Evolutionary conservation across 2,329 filamentous ascomycete genomes (phyloP).

Genomic region (Aspergillus sp.): DNA sequence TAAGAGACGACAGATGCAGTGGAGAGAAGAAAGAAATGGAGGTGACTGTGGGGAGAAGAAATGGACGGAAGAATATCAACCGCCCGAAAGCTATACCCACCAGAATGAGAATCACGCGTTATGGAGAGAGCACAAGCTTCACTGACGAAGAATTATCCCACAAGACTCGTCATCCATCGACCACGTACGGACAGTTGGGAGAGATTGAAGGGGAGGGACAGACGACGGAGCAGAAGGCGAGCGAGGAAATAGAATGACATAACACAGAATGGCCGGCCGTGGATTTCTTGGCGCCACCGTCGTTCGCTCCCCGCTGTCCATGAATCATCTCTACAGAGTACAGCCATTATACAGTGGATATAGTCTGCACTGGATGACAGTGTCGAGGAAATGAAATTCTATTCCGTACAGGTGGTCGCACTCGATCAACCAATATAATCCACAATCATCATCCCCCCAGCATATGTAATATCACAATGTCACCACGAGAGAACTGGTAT

Average conservation of each 20-base stretch:
- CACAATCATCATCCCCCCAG: conserved; percentile 3
- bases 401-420: conserved; percentile 24
- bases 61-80: too few relatives aligned
- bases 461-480: not conserved
- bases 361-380: not conserved
- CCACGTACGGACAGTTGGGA: too few relatives aligned
- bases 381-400: conserved; percentile 9
- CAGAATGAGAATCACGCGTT: too few relatives aligned
- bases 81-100: too few relatives aligned
- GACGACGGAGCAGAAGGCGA: not conserved
- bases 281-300: not conserved
- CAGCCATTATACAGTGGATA: not conserved
- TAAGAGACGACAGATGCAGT: too few relatives aligned
- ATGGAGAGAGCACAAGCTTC: too few relatives aligned
- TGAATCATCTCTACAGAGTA: not conserved
- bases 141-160: too few relatives aligned
- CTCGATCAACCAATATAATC: conserved; percentile 11
- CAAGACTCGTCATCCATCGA: too few relatives aligned
- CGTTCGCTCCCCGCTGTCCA: not conserved
- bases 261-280: not conserved
- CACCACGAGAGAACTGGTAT: not conserved
- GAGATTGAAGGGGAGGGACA: not conserved
- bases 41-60: too few relatives aligned
- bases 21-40: too few relatives aligned
- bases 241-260: not conserved